A percentile compares a stretch with the other conserved stretches of the same genome.
Conservation (phyloP, 495 filamentous ascomycete genomes). For the Pyrenopolyporus hunteri region DNA sequence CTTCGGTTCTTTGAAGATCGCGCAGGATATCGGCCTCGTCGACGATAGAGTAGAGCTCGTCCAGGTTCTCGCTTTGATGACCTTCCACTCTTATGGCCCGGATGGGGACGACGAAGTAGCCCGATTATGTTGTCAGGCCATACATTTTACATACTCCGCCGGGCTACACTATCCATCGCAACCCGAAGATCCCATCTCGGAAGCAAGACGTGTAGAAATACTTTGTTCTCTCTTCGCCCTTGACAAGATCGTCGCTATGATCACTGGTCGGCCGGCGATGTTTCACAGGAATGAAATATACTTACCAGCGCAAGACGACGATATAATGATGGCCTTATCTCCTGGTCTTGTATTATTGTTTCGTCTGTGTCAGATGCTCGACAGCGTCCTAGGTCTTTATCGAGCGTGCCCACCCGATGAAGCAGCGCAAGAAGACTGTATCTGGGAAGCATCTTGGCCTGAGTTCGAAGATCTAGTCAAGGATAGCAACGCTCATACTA, state of each 20-base stretch:
- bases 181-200: conserved; percentile 12
- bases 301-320: conserved; percentile 54
- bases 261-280: conserved; percentile 62
- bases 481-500: conserved; percentile 7
- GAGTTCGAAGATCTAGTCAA: conserved; percentile 62
- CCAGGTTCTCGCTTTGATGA: conserved; percentile 42
- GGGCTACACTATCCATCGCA: conserved; percentile 58
- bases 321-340: conserved; percentile 15
- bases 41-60: conserved; percentile 38
- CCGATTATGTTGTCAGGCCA: conserved; percentile 19
- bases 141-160: conserved; percentile 62
- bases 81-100: conserved; percentile 36
- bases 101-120: conserved; percentile 38
- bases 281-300: conserved; percentile 60
- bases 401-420: conserved; percentile 46
- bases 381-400: conserved; percentile 65
- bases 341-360: conserved; percentile 36
- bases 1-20: conserved; percentile 39
- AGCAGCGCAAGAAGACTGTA: conserved; percentile 39
- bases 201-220: conserved; percentile 40
- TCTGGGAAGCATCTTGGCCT: conserved; percentile 61
- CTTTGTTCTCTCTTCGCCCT: conserved; percentile 68
- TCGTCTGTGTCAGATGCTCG: conserved; percentile 51
- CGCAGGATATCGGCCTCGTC: conserved; percentile 42
- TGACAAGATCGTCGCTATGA: conserved; percentile 63